phyloP scores from a whole-genome alignment of 176 grass and related monocot genomes.

The Oryza nivara region DNA sequence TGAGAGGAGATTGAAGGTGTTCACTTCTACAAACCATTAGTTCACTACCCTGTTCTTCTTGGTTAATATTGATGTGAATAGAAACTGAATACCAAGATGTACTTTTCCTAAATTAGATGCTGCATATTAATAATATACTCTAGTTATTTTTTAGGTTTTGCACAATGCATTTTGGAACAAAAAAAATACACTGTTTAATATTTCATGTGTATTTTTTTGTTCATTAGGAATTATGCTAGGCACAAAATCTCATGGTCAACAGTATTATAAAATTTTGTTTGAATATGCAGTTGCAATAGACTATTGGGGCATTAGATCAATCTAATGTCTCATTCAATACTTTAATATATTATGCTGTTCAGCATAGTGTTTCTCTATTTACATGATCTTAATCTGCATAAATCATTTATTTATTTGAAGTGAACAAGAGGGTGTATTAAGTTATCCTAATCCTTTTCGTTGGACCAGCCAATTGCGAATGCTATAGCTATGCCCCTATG shows the following conservation, averaged over 20 bases:
- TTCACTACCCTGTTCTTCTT: constrained; percentile 16
- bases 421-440: not conserved
- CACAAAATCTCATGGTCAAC: not conserved
- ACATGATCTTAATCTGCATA: constrained; percentile 9
- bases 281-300: constrained; percentile 1
- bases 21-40: constrained; percentile 24
- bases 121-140: not conserved
- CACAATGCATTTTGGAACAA: not conserved
- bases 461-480: constrained; percentile 9
- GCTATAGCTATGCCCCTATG: constrained; percentile 23
- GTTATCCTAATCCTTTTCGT: not conserved
- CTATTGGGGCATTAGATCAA: not conserved
- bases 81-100: constrained; percentile 21
- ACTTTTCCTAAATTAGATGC: constrained; percentile 5
- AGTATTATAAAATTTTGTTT: not conserved
- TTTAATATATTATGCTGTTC: not conserved
- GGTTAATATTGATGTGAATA: not conserved
- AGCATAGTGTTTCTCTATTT: not conserved
- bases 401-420: constrained; percentile 16
- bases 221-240: not conserved
- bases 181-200: not conserved
- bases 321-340: constrained; percentile 8
- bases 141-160: not conserved
- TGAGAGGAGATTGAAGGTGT: constrained; percentile 71
- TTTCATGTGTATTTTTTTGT: constrained; percentile 15